A percentile compares a stretch with the other conserved stretches of the same genome.
Conservation (phyloP, 2,329 filamentous ascomycete species). For the Hypomyces rosellus region DNA sequence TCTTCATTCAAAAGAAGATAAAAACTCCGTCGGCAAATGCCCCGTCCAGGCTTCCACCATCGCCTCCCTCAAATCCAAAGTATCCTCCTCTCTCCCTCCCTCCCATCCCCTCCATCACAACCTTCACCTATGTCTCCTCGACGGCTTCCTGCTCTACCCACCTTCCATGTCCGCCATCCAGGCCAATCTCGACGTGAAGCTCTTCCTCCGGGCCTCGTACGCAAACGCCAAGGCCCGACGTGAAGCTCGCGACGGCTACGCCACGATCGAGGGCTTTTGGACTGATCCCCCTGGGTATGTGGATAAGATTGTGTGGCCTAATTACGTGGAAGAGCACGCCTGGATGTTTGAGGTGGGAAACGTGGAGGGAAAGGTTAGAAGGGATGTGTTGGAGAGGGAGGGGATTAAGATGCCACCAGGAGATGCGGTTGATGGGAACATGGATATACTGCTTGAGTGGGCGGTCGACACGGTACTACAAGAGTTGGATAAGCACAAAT, state of each 20-base stretch:
- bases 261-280: slow-evolving; percentile 88
- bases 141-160: slow-evolving; percentile 83
- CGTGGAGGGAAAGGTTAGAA: slow-evolving; percentile 52
- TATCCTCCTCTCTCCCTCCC: slow-evolving; percentile 40
- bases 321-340: slow-evolving; percentile 74
- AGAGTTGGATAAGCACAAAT: slow-evolving; percentile 30
- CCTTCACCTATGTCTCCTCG: slow-evolving; percentile 63
- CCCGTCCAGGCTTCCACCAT: slow-evolving; percentile 46
- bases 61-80: slow-evolving; percentile 38
- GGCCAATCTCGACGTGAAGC: slow-evolving; percentile 61
- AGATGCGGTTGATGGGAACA: slow-evolving; percentile 45
- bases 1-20: slow-evolving; percentile 44
- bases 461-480: slow-evolving; percentile 56
- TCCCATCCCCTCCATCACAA: slow-evolving; percentile 31
- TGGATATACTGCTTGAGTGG: slow-evolving; percentile 61
- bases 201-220: slow-evolving; percentile 71
- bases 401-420: slow-evolving; percentile 45
- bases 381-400: slow-evolving; percentile 36
- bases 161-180: slow-evolving; percentile 48
- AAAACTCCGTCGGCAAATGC: slow-evolving; percentile 52
- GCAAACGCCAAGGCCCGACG: slow-evolving; percentile 57
- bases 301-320: slow-evolving; percentile 91
- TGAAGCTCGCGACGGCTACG: slow-evolving; percentile 67
- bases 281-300: slow-evolving; percentile 90
- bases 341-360: slow-evolving; percentile 71